Evolutionary conservation across 2,329 filamentous ascomycete genomes (phyloP).

Genomic region (Pseudogymnoascus sp.): DNA sequence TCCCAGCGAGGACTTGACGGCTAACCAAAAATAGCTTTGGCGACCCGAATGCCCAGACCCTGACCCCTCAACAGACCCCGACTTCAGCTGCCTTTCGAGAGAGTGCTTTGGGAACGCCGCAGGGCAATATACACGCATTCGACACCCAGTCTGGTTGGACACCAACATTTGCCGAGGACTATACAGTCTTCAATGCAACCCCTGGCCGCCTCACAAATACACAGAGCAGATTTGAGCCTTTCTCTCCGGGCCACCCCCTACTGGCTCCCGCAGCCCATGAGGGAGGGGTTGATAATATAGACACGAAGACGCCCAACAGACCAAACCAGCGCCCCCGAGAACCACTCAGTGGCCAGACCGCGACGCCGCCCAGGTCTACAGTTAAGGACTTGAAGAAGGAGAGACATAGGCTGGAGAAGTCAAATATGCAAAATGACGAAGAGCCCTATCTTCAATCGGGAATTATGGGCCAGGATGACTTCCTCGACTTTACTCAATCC

Average conservation of each 20-base stretch:
- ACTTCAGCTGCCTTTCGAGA: constrained; percentile 46
- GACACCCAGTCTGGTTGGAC: constrained; percentile 48
- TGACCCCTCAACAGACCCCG: constrained; percentile 51
- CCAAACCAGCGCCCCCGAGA: constrained; percentile 30
- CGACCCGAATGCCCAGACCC: constrained; percentile 54
- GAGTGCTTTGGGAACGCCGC: constrained; percentile 51
- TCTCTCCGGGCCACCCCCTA: constrained; percentile 42
- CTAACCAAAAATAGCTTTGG: constrained; percentile 49
- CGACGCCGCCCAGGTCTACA: constrained; percentile 53
- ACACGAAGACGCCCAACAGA: constrained; percentile 35
- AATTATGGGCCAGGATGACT: not conserved
- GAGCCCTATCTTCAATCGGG: constrained; percentile 4
- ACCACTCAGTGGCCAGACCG: constrained; percentile 39
- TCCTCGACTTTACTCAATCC: constrained; percentile 26
- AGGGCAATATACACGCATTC: constrained; percentile 39
- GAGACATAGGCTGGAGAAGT: not conserved
- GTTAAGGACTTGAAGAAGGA: constrained; percentile 46
- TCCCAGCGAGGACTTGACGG: constrained; percentile 16
- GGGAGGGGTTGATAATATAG: constrained; percentile 36
- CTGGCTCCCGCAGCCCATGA: constrained; percentile 21
- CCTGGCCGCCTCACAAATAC: constrained; percentile 46
- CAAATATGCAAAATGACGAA: constrained; percentile 24
- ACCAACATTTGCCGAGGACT: constrained; percentile 57
- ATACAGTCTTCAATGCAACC: constrained; percentile 58
- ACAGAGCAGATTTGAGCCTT: constrained; percentile 21